Evolutionary conservation across 768 basidiomycete genomes (phyloP).

Genomic region (Lentinus brumalis): DNA sequence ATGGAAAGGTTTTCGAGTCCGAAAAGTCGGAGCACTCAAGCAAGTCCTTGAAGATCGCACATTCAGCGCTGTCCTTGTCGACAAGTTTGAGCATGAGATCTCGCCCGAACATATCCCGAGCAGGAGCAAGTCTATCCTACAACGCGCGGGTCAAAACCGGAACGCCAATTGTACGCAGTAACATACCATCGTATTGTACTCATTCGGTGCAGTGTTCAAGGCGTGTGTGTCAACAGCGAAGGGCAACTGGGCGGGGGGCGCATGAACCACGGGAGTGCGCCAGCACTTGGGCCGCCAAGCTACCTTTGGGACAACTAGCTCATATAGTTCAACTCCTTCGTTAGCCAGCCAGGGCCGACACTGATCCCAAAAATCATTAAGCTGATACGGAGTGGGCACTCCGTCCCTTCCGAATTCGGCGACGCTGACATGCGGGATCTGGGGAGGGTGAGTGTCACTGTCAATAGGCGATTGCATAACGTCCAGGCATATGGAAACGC

Average conservation of each 20-base stretch:
- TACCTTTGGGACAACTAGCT: neutral
- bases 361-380: neutral
- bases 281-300: too few species aligned
- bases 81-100: constrained; percentile 2
- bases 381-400: neutral
- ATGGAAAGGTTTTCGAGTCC: neutral
- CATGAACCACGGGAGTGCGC: neutral
- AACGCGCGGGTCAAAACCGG: neutral
- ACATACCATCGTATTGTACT: neutral
- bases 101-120: neutral
- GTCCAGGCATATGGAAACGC: neutral
- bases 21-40: neutral
- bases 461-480: neutral
- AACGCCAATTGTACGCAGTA: neutral
- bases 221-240: neutral
- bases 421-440: neutral
- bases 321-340: neutral
- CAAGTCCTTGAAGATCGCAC: neutral
- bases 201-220: neutral
- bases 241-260: neutral
- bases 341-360: neutral
- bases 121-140: neutral
- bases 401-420: neutral
- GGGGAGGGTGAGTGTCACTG: neutral
- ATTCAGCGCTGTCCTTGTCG: constrained; percentile 1